Evolutionary conservation across 2,329 filamentous ascomycete genomes (phyloP), one percentile per base, ranked within the genome.

Genomic region (Alternaria longipes): DNA sequence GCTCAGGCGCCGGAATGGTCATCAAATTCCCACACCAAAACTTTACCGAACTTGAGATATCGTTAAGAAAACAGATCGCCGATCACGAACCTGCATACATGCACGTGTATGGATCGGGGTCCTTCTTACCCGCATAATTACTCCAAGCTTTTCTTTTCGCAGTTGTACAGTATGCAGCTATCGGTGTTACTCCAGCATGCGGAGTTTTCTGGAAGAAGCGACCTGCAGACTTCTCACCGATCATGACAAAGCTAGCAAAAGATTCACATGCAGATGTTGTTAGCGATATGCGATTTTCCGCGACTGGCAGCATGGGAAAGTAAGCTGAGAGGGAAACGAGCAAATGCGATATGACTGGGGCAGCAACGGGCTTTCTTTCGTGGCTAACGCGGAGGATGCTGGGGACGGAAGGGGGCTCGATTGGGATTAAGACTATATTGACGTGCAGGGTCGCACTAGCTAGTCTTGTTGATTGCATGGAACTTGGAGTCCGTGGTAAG

Each of bases 31-130:
- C 22, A n/a, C 46, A 36, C 46, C 46, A 50, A 42, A 42, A 38
- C 46, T 34, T 50, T 36, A 36, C 30, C 46, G 32, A 36, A 22
- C 14, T 38, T 36, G 30, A 50, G 11, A 50, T n/a, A 30, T 38
- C 9, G 14, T 8, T 16, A 6, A 42, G 32, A 38, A 16, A 11
- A 38, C 32, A 36, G 30, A 50, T 50, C 46, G 46, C 32, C 46
- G 46, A 50, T 50, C 46, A 32, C 46, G 32, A 36, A 50, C 30
- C 46, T 50, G 32, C 46, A 50, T 50, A 20, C 46, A 50, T 50
- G 46, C 32, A 50, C 18, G 46, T 36, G 32, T 50, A 36, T 22
- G 11, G 14, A 50, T 50, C 46, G 46, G 32, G 46, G 20, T 4
- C 14, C 45, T 50, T 36, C 46, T 50, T 36, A 50, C 46, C 20